Percentiles rank a stretch among this genome's conserved stretches.
phyloP scores from a whole-genome alignment of 768 basidiomycete species.

The Termitomyces sp. region DNA sequence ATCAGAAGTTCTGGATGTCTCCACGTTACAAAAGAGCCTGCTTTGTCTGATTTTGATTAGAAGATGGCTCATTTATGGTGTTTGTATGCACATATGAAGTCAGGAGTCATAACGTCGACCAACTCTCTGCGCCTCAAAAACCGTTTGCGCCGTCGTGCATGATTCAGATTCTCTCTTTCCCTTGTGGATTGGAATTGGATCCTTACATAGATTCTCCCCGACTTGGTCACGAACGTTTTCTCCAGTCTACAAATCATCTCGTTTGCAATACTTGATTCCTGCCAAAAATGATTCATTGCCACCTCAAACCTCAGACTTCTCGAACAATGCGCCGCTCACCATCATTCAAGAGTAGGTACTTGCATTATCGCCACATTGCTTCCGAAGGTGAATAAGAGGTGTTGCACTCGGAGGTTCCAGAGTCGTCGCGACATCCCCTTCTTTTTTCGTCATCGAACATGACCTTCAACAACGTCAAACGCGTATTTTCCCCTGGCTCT shows the following conservation, averaged over 20 bases:
- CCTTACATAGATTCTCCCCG: background rate
- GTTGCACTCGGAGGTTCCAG: background rate
- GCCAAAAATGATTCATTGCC: background rate
- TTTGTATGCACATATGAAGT: background rate
- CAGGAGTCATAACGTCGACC: background rate
- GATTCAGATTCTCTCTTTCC: background rate
- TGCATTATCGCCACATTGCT: background rate
- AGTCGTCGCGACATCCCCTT: conserved; percentile 1
- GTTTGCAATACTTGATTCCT: background rate
- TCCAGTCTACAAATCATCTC: background rate
- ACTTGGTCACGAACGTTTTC: conserved; percentile 2
- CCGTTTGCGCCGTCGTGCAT: too few relatives aligned
- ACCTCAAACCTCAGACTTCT: background rate
- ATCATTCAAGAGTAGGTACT: conserved; percentile 10
- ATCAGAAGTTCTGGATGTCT: background rate
- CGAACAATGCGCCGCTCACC: conserved; percentile 2
- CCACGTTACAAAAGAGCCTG: background rate
- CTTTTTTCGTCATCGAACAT: conserved; percentile 8
- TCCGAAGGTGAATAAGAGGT: conserved; percentile 10
- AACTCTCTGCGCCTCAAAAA: background rate
- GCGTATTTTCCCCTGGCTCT: background rate
- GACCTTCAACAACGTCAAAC: conserved; percentile 5
- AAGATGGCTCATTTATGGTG: background rate
- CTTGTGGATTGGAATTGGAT: background rate
- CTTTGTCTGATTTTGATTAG: background rate